phyloP scores from a whole-genome alignment of 1,284 basidiomycete species.

The Cutaneotrichosporon sp. region DNA sequence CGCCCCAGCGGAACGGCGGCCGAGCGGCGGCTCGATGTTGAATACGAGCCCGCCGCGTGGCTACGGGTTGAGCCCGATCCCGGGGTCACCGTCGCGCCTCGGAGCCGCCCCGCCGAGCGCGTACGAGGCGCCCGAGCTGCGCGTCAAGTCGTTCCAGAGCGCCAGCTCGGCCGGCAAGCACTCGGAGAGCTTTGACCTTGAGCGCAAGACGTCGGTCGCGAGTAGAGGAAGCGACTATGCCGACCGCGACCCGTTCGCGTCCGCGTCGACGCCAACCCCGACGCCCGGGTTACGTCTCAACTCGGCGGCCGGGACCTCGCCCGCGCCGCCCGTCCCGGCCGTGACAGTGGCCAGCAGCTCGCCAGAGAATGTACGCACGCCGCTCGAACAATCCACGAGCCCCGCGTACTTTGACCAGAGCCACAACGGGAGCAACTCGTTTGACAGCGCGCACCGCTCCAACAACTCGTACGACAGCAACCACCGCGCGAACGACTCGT shows the following conservation, averaged over 20 bases:
- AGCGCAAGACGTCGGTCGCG: constrained; percentile 27
- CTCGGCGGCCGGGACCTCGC: background rate
- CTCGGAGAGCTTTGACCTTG: constrained; percentile 48
- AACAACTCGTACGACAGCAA: background rate
- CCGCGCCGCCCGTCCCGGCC: background rate
- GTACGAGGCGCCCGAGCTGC: constrained; percentile 20
- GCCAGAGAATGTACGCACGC: background rate
- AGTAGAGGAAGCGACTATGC: constrained; percentile 10
- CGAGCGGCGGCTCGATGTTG: background rate
- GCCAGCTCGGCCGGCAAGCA: constrained; percentile 36
- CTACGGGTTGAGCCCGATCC: background rate
- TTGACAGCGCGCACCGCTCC: background rate
- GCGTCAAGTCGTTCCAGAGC: constrained; percentile 47
- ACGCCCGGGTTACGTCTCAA: background rate
- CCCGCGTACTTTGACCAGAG: background rate
- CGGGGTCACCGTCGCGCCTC: constrained; percentile 4
- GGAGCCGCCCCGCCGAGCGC: constrained; percentile 10
- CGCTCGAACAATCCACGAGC: background rate
- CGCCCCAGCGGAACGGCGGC: background rate
- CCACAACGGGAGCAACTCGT: background rate
- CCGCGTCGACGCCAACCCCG: background rate
- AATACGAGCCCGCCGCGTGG: background rate
- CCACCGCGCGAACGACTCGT: background rate
- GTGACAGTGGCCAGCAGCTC: constrained; percentile 1
- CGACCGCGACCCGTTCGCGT: constrained; percentile 7